A percentile compares a stretch with the other conserved stretches of the same genome.
Evolutionary conservation across 768 basidiomycete genomes (phyloP).

Genomic region (Termitomyces sp.): DNA sequence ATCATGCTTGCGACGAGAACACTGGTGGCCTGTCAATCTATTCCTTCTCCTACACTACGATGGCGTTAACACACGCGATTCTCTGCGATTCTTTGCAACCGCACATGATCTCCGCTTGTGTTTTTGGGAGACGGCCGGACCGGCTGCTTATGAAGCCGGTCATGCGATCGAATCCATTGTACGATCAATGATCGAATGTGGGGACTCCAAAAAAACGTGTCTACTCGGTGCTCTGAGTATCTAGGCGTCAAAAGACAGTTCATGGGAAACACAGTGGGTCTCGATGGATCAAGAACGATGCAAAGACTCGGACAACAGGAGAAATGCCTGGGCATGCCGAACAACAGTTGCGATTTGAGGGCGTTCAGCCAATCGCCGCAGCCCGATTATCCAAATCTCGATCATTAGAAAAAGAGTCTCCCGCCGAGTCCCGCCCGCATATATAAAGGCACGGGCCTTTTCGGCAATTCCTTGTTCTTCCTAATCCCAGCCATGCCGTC

Average conservation of each 20-base stretch:
- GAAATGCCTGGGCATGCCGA: not conserved
- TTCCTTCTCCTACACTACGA: not conserved
- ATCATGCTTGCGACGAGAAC: too few relatives aligned
- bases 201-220: not conserved
- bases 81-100: too few relatives aligned
- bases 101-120: not conserved
- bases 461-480: not conserved
- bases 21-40: too few relatives aligned
- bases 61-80: not conserved
- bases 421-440: conserved; percentile 1
- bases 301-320: not conserved
- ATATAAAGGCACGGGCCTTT: conserved; percentile 1
- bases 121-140: not conserved
- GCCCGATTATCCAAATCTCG: conserved; percentile 6
- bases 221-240: conserved; percentile 1
- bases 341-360: not conserved
- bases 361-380: conserved; percentile 6
- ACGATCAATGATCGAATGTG: conserved; percentile 9
- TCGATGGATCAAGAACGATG: not conserved
- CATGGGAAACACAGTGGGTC: not conserved
- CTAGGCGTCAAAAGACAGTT: not conserved
- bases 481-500: conserved; percentile 23
- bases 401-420: not conserved
- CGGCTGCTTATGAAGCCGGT: not conserved
- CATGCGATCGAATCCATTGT: conserved; percentile 1